phyloP scores from a whole-genome alignment of 768 basidiomycete genomes.

The Leccinum arenicola region DNA sequence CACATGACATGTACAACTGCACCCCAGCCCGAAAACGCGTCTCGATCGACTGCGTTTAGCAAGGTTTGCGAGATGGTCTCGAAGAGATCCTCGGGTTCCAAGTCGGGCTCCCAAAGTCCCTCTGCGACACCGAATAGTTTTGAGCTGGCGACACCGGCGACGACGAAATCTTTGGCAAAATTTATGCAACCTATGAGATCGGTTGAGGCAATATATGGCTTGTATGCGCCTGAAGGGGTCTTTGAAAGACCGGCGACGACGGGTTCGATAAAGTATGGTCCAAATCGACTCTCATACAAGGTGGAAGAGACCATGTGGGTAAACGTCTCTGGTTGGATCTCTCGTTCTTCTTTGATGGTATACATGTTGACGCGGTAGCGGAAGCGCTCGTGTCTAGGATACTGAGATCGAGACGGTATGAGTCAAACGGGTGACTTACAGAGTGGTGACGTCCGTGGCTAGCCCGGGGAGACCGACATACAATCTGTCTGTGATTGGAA shows the following conservation, averaged over 20 bases:
- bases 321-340: conserved; percentile 95
- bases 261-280: conserved; percentile 95
- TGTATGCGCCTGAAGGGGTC: conserved; percentile 64
- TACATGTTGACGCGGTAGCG: conserved; percentile 98
- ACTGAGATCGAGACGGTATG: conserved; percentile 1
- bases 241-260: conserved; percentile 90
- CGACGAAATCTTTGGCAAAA: conserved; percentile 96
- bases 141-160: conserved; percentile 86
- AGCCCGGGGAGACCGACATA: conserved; percentile 91
- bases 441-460: conserved; percentile 88
- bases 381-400: conserved; percentile 76
- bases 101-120: conserved; percentile 96
- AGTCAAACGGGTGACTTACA: conserved; percentile 48
- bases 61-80: conserved; percentile 98
- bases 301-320: conserved; percentile 94
- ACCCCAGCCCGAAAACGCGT: conserved; percentile 97
- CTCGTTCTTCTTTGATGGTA: conserved; percentile 97
- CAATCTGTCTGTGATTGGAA: conserved; percentile 89
- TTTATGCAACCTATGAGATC: conserved; percentile 94
- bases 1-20: conserved; percentile 94
- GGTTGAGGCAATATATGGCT: conserved; percentile 93
- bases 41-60: conserved; percentile 92
- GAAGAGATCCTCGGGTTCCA: conserved; percentile 95
- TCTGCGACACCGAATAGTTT: conserved; percentile 98
- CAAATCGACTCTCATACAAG: conserved; percentile 93